Conservation (phyloP, 2,329 filamentous ascomycete genomes). For the Teratosphaeria destructans region DNA sequence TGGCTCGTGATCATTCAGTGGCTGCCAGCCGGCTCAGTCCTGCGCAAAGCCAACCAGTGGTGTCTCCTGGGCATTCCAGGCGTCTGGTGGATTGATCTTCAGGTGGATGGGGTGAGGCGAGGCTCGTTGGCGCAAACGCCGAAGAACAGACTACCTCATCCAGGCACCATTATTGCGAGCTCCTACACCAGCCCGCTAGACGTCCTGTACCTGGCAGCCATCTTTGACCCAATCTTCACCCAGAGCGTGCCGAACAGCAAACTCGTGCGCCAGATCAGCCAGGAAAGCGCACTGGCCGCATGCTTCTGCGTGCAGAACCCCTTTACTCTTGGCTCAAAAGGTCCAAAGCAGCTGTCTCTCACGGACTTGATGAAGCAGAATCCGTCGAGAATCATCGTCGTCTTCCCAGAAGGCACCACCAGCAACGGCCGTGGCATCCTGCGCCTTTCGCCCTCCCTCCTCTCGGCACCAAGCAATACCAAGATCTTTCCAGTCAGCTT, state of each 20-base stretch:
- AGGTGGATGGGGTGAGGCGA: slow-evolving; percentile 91
- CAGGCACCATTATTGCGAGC: slow-evolving; percentile 73
- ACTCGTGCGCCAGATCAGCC: slow-evolving; percentile 64
- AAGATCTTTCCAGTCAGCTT: slow-evolving; percentile 86
- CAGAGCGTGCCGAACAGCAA: slow-evolving; percentile 66
- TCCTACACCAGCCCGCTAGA: slow-evolving; percentile 91
- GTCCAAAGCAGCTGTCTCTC: slow-evolving; percentile 24
- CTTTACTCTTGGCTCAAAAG: slow-evolving; percentile 5
- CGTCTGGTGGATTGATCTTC: slow-evolving; percentile 97
- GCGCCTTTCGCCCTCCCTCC: slow-evolving; percentile 66
- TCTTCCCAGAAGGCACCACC: slow-evolving; percentile 90
- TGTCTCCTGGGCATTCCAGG: slow-evolving; percentile 76
- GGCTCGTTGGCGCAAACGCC: slow-evolving; percentile 69
- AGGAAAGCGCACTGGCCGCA: slow-evolving; percentile 63
- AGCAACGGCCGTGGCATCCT: slow-evolving; percentile 88
- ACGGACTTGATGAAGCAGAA: slow-evolving; percentile 51
- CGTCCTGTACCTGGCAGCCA: slow-evolving; percentile 82
- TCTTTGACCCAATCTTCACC: slow-evolving; percentile 94
- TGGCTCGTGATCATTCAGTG: slow-evolving; percentile 45
- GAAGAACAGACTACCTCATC: slow-evolving; percentile 62
- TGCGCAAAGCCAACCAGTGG: slow-evolving; percentile 82
- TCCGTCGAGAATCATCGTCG: slow-evolving; percentile 65
- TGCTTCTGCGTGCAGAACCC: slow-evolving; percentile 27
- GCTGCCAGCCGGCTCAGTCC: slow-evolving; percentile 58
- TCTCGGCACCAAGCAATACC: slow-evolving; percentile 54